Conservation (phyloP, 768 basidiomycete species). For the Suillus bovinus region DNA sequence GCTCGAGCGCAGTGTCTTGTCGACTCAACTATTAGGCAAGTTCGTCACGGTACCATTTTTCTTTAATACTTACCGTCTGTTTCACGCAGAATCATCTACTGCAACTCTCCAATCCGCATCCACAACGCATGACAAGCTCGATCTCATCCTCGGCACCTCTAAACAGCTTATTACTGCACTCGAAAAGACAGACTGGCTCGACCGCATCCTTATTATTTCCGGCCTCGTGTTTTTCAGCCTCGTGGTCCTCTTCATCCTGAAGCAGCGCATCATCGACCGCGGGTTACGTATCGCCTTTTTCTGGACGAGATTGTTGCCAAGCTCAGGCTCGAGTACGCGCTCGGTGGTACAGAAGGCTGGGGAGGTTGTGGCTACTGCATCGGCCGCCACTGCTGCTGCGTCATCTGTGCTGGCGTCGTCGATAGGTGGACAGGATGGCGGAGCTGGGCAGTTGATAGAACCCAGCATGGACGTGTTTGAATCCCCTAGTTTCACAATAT, state of each 20-base stretch:
- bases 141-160: slow-evolving; percentile 71
- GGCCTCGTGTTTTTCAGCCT: slow-evolving; percentile 83
- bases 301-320: slow-evolving; percentile 81
- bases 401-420: background rate
- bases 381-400: background rate
- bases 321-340: slow-evolving; percentile 22
- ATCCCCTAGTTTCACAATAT: background rate
- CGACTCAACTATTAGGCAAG: slow-evolving; percentile 82
- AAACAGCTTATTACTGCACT: slow-evolving; percentile 84
- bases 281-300: slow-evolving; percentile 79
- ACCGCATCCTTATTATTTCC: slow-evolving; percentile 81
- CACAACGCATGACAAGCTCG: slow-evolving; percentile 73
- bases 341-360: slow-evolving; percentile 10
- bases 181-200: slow-evolving; percentile 89
- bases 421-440: background rate
- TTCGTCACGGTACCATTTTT: background rate
- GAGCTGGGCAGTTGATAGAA: background rate
- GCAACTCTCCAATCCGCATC: slow-evolving; percentile 74
- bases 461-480: background rate
- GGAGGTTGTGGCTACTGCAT: background rate
- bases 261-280: slow-evolving; percentile 82
- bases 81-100: slow-evolving; percentile 68
- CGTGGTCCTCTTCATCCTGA: slow-evolving; percentile 83
- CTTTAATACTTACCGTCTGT: background rate
- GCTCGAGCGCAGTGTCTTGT: slow-evolving; percentile 85